Percentiles rank a stretch among this genome's conserved stretches.
These are phyloP conservation scores for Geoglossum glabrum DNA, from an alignment of 495 filamentous ascomycete genomes.

Conservation along the genomic window DNA sequence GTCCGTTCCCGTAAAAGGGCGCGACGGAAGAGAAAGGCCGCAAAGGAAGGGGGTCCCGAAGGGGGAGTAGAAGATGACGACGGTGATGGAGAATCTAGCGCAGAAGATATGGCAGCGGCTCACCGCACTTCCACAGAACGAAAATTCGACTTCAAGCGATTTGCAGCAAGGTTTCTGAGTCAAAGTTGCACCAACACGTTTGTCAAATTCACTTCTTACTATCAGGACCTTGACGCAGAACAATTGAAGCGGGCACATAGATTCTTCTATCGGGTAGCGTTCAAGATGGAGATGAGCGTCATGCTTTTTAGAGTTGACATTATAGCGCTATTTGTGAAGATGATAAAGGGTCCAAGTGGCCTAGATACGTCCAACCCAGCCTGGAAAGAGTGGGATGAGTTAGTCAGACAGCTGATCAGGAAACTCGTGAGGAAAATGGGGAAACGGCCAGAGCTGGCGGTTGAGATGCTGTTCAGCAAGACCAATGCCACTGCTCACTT, in stretches of 20 bases:
- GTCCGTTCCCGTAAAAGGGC: conserved; percentile 57
- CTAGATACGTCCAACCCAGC: conserved; percentile 40
- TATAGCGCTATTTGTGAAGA: conserved; percentile 65
- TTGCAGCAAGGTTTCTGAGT: conserved; percentile 56
- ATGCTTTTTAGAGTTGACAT: conserved; percentile 84
- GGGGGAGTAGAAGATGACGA: conserved; percentile 7
- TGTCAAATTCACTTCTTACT: conserved; percentile 56
- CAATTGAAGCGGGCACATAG: conserved; percentile 89
- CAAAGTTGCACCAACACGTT: conserved; percentile 83
- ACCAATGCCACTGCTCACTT: conserved; percentile 64
- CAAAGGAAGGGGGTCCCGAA: conserved; percentile 17
- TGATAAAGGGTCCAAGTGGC: conserved; percentile 79
- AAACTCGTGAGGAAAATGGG: conserved; percentile 60
- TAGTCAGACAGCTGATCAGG: conserved; percentile 58
- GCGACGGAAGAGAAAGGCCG: conserved; percentile 44
- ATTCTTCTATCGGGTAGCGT: conserved; percentile 85
- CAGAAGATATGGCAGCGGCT: conserved; percentile 51
- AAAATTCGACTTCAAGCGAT: conserved; percentile 84
- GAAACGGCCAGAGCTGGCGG: conserved; percentile 59
- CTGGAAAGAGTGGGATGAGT: conserved; percentile 81
- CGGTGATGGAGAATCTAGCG: conserved; percentile 33
- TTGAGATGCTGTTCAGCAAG: conserved; percentile 90
- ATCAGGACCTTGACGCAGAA: conserved; percentile 54
- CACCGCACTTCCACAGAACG: conserved; percentile 54
- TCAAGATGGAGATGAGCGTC: conserved; percentile 79